A percentile compares a stretch with the other conserved stretches of the same genome.
Evolutionary conservation across 371 early-diverging fungal species (phyloP).

Genomic region (Chytridium lagenaria): DNA sequence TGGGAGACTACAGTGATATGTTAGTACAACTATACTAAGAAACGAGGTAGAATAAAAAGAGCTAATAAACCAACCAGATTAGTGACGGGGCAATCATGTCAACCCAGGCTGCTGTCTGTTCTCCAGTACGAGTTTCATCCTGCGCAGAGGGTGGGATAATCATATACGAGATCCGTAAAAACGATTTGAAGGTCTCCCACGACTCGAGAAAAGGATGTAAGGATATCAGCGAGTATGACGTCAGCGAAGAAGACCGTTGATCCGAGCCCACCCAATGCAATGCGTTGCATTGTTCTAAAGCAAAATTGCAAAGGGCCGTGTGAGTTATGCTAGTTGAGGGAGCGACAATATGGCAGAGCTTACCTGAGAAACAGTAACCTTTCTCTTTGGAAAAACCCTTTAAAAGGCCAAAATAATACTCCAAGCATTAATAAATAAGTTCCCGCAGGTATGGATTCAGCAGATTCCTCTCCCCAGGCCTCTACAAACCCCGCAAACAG

Average conservation of each 20-base stretch:
- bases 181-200: constrained; percentile 81
- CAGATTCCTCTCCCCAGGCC: constrained; percentile 38
- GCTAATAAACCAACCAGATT: constrained; percentile 33
- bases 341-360: constrained; percentile 9
- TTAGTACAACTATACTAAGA: background rate
- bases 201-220: constrained; percentile 89
- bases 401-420: constrained; percentile 62
- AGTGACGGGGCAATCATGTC: constrained; percentile 32
- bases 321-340: background rate
- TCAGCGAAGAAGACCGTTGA: constrained; percentile 78
- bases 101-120: background rate
- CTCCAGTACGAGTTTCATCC: constrained; percentile 19
- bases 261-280: constrained; percentile 54
- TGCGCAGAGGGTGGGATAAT: constrained; percentile 24
- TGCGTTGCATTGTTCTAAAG: constrained; percentile 41
- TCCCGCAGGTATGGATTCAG: constrained; percentile 61
- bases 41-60: too few species aligned
- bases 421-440: constrained; percentile 61
- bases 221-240: constrained; percentile 88
- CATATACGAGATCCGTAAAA: constrained; percentile 52
- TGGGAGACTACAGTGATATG: constrained; percentile 64
- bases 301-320: too few species aligned
- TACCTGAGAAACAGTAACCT: constrained; percentile 69
- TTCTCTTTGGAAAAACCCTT: constrained; percentile 63
- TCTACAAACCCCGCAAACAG: constrained; percentile 40